Base-by-base conservation (phyloP, 169 alveolate species). In the Cryptosporidium xiaoi region DNA sequence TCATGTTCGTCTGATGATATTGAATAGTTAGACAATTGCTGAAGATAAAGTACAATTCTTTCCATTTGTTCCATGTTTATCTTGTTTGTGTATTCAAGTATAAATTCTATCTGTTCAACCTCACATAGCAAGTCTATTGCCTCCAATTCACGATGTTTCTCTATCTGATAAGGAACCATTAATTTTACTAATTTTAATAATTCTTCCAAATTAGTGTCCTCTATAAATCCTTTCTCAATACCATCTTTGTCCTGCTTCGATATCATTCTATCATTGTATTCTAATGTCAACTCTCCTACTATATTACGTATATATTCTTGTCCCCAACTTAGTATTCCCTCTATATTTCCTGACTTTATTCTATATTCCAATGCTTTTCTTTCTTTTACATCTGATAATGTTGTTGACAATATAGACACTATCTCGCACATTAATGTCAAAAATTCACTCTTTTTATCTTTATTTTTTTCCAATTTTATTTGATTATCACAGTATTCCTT, bases 101-200 rank as follows among this genome's bases (percentile, higher is more conserved):
- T 90, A 48, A 84, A 91, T 50, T 95, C 92, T 24, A 94, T 71
- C 62, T 91, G 91, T 53, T 93, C 97, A 3, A 93, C 95, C 68
- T 95, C 97, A 10, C 93, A 85, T 27, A 95, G 85, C 83, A 95
- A 60, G 64, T 95, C 97, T 34, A 95, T 91, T 18, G 95, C 97
- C 69, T 93, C 96, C 60, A 91, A 87, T 82, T 93, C 96, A 48
- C 96, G 92, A 82, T 92, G 94, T 85, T 95, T 95, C 66, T 92
- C 91, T 71, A 95, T 92, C 66, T 93, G 94, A 89, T 90, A 95
- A 18, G 97, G 97, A 24, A 93, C 94, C 51, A 95, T 91, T 33
- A 84, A 82, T 58, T 90, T 91, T 51, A 93, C 97, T 18, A 95
- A 62, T 51, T 90, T 90, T 31, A 65, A 34, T 64, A 90, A 71